phyloP scores from a whole-genome alignment of 306 rosid genomes.

The Psophocarpus tetragonolobus region DNA sequence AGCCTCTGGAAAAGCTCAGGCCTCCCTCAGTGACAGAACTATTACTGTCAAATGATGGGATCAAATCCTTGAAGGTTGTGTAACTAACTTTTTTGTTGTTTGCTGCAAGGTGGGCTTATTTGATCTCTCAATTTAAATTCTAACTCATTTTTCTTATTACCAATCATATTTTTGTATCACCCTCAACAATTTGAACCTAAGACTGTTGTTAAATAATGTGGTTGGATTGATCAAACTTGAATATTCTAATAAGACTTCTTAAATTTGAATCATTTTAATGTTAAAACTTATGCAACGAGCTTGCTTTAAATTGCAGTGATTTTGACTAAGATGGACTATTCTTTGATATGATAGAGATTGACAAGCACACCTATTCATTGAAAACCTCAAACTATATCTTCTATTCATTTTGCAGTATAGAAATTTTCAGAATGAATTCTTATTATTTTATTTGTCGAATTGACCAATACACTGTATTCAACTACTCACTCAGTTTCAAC shows the following conservation, averaged over 20 bases:
- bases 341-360: not conserved
- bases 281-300: slow-evolving; percentile 10
- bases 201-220: not conserved
- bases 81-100: slow-evolving; percentile 80
- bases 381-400: not conserved
- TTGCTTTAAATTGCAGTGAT: not conserved
- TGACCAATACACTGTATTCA: not conserved
- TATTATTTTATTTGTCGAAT: not conserved
- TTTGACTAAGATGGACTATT: not conserved
- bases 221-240: not conserved
- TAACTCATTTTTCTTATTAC: not conserved
- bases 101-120: slow-evolving; percentile 60
- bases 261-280: slow-evolving; percentile 24
- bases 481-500: slow-evolving; percentile 5
- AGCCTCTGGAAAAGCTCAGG: slow-evolving; percentile 74
- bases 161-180: not conserved
- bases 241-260: not conserved
- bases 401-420: not conserved
- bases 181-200: slow-evolving; percentile 26
- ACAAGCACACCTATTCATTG: not conserved
- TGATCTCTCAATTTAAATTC: not conserved
- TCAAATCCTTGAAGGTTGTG: slow-evolving; percentile 80
- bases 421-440: slow-evolving; percentile 19
- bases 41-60: slow-evolving; percentile 82
- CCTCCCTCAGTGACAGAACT: slow-evolving; percentile 84